Conservation (phyloP, 2,329 filamentous ascomycete species). For the Aspergillus pseudoglaucus region DNA sequence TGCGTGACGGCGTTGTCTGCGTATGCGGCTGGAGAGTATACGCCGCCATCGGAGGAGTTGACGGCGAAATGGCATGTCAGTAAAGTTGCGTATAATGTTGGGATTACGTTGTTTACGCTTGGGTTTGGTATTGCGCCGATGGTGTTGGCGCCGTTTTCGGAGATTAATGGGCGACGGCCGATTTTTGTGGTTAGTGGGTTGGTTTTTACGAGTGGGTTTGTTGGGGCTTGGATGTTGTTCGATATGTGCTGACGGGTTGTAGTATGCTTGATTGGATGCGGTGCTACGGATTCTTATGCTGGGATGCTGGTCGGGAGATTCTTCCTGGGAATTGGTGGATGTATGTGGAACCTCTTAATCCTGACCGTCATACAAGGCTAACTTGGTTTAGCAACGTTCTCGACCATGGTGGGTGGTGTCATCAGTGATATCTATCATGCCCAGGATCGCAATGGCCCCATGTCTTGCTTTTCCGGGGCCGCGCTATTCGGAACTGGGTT, state of each 20-base stretch:
- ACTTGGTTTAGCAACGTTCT: constrained; percentile 50
- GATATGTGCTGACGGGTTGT: neutral
- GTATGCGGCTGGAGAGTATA: constrained; percentile 73
- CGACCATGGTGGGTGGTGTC: constrained; percentile 79
- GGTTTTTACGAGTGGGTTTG: constrained; percentile 51
- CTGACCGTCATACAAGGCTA: neutral
- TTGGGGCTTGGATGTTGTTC: neutral
- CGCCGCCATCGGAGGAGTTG: constrained; percentile 62
- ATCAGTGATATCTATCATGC: constrained; percentile 75
- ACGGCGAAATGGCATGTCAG: constrained; percentile 57
- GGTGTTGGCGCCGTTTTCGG: constrained; percentile 75
- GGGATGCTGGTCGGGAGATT: constrained; percentile 72
- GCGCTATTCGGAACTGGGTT: constrained; percentile 70
- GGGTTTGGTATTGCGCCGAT: constrained; percentile 81
- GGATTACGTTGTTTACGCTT: constrained; percentile 71
- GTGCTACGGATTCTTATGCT: constrained; percentile 58
- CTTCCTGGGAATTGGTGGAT: constrained; percentile 65
- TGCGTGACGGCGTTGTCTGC: constrained; percentile 67
- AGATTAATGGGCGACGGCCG: constrained; percentile 76
- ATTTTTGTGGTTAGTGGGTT: constrained; percentile 68
- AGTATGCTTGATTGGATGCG: constrained; percentile 64
- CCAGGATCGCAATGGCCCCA: constrained; percentile 70
- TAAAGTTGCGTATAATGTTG: constrained; percentile 56
- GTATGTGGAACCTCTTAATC: constrained; percentile 35
- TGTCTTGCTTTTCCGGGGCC: constrained; percentile 72